phyloP scores from a whole-genome alignment of 23 red algal species.

The Gracilaria gracilis region DNA sequence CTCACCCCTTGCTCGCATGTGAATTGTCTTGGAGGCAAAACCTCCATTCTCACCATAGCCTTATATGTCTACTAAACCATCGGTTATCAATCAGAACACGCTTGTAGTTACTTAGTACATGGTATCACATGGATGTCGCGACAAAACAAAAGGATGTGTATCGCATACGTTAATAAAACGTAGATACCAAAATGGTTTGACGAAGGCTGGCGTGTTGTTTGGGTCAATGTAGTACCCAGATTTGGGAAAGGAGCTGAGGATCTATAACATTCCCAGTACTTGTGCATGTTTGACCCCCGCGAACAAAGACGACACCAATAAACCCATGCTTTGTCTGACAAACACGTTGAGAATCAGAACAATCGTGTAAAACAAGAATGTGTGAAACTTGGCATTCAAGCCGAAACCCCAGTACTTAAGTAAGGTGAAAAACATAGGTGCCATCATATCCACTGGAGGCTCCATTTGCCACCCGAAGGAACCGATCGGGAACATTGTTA shows the following conservation, averaged over 20 bases:
- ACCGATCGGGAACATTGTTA: not conserved
- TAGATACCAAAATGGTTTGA: slow-evolving; percentile 75
- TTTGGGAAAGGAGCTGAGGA: slow-evolving; percentile 78
- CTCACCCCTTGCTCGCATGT: slow-evolving; percentile 16
- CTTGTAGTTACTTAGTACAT: not conserved
- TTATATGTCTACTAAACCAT: slow-evolving; percentile 71
- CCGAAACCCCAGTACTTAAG: slow-evolving; percentile 81
- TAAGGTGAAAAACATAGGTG: slow-evolving; percentile 68
- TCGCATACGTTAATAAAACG: slow-evolving; percentile 74
- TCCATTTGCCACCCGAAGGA: slow-evolving; percentile 55
- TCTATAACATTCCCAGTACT: slow-evolving; percentile 72
- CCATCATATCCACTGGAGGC: slow-evolving; percentile 84
- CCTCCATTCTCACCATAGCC: slow-evolving; percentile 74
- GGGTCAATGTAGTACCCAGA: slow-evolving; percentile 91
- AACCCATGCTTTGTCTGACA: slow-evolving; percentile 85
- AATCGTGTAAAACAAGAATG: slow-evolving; percentile 67
- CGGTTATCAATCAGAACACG: not conserved
- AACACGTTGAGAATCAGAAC: slow-evolving; percentile 71
- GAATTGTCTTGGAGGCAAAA: slow-evolving; percentile 66
- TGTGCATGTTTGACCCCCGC: slow-evolving; percentile 85
- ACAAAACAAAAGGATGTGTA: not conserved
- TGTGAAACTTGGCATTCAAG: slow-evolving; percentile 39
- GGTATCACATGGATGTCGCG: too few relatives aligned
- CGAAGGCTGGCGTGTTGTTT: slow-evolving; percentile 72
- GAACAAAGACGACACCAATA: slow-evolving; percentile 79